Base-by-base conservation (phyloP, 2,329 filamentous ascomycete species). In the Ophiostoma himal-ulmi region DNA sequence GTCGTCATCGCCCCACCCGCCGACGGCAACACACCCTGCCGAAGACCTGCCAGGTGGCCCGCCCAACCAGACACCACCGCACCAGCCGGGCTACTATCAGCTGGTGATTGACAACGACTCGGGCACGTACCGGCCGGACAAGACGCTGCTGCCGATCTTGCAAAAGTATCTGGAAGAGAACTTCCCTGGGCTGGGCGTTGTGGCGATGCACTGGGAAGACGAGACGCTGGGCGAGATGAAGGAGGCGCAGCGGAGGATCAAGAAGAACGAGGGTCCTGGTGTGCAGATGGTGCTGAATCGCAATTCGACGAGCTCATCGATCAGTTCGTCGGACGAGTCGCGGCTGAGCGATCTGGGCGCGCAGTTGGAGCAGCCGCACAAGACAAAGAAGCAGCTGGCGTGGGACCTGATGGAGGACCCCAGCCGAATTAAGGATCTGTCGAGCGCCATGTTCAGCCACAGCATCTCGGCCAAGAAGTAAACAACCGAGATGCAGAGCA, bases 91-190 rank as follows among this genome's bases (percentile, higher is more conserved):
- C 69, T 83, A 84, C 77, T 98, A 97, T 78, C 91, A 96, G 77
- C 86, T 98, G 10, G 83, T 95, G 73, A 97, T 98, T 76, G 94
- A 98, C 82, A 98, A 98, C 76, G 94, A 97, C 79, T 93, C 89
- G 70, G 94, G 94, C 13, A 98, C 94, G 0, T 98, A 98, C 78
- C 87, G 94, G 0, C 94, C 94, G 0, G 93, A 96, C 76, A 90
- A 91, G 70, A 84, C 88, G 13, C 83, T 92, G 11, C 84, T 98
- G 1, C 91, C 91, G 0, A 78, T 89, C 0, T 83, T 98, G 1
- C 88, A 89, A 69, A 77, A 82, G 13, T 96, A 93, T 77, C 80
- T 98, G 1, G 81, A 88, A 41, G 79, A 78, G 34, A 93, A 94
- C 74, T 88, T 97, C 44, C 91, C 92, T 0, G 93, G 92, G 0